Evolutionary conservation across 305 asterid species (phyloP).

Genomic region (Andrographis paniculata): DNA sequence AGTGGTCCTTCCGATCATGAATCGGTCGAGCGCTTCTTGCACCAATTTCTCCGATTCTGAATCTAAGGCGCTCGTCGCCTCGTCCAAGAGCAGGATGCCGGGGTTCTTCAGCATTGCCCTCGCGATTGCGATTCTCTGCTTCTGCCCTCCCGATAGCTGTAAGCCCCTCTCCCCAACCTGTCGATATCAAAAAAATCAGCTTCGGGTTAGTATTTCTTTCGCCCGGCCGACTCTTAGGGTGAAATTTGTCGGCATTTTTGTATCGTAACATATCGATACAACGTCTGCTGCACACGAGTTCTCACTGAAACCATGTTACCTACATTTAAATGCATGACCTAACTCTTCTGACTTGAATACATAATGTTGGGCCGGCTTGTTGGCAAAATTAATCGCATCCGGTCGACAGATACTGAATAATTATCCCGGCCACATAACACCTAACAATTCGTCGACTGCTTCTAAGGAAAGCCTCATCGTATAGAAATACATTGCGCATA

Average conservation of each 20-base stretch:
- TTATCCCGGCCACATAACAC: constrained; percentile 14
- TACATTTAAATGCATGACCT: constrained; percentile 40
- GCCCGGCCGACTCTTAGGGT: no score
- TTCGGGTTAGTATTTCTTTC: no score
- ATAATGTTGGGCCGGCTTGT: constrained; percentile 33
- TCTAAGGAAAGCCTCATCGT: no score
- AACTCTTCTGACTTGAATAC: constrained; percentile 44
- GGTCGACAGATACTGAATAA: constrained; percentile 14
- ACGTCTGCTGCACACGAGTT: no score
- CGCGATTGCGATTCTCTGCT: constrained; percentile 65
- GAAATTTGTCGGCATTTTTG: no score
- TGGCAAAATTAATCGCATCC: constrained; percentile 38
- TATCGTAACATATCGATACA: no score
- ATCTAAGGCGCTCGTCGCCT: constrained; percentile 61
- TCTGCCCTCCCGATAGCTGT: constrained; percentile 62
- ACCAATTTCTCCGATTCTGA: constrained; percentile 95
- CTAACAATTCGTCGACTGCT: not conserved
- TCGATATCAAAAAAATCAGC: constrained; percentile 5
- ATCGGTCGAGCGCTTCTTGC: constrained; percentile 96
- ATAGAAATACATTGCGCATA: no score
- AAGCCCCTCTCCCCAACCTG: constrained; percentile 62
- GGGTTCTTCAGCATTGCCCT: constrained; percentile 67
- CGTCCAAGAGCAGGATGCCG: constrained; percentile 49
- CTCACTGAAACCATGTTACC: constrained; percentile 68
- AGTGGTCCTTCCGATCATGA: constrained; percentile 97